Percentiles rank a stretch among this genome's conserved stretches.
phyloP scores from a whole-genome alignment of 345 rosid species.

The Citrus mangshanensis region DNA sequence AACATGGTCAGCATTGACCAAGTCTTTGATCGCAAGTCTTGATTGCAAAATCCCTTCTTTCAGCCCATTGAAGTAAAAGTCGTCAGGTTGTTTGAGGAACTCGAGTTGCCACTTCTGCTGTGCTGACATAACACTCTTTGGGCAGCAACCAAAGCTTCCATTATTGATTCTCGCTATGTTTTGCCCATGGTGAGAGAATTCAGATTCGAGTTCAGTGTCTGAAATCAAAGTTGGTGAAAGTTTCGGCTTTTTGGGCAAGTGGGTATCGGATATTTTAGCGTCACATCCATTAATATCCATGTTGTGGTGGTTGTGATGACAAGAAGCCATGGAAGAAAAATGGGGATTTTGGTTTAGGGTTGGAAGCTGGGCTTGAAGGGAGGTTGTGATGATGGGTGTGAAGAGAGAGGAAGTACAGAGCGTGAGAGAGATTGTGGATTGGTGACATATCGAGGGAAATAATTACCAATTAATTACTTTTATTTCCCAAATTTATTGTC shows the following conservation, averaged over 20 bases:
- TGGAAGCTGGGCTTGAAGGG: not conserved
- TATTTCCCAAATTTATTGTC: too few relatives aligned
- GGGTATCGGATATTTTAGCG: conserved; percentile 2
- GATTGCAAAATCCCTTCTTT: conserved; percentile 51
- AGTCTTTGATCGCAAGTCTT: conserved; percentile 40
- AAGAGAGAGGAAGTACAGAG: not conserved
- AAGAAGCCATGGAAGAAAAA: conserved; percentile 27
- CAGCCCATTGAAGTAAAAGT: conserved; percentile 65
- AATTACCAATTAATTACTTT: too few relatives aligned
- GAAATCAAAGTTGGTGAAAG: conserved; percentile 32
- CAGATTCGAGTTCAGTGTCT: conserved; percentile 46
- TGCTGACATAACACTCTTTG: conserved; percentile 56
- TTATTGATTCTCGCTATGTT: conserved; percentile 71
- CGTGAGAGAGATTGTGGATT: not conserved
- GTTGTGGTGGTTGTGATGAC: conserved; percentile 24
- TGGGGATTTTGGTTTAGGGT: not conserved
- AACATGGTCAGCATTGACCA: conserved; percentile 72
- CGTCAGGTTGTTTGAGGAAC: conserved; percentile 74
- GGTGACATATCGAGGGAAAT: not conserved
- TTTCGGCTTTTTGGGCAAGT: conserved; percentile 38
- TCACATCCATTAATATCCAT: conserved; percentile 25
- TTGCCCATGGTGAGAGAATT: conserved; percentile 80
- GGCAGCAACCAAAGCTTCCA: conserved; percentile 93
- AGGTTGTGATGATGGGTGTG: not conserved
- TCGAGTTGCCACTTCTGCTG: conserved; percentile 66